Evolutionary conservation across 306 rosid species (phyloP), one percentile per base, ranked within the genome.

Genomic region (Lathyrus oleraceus): DNA sequence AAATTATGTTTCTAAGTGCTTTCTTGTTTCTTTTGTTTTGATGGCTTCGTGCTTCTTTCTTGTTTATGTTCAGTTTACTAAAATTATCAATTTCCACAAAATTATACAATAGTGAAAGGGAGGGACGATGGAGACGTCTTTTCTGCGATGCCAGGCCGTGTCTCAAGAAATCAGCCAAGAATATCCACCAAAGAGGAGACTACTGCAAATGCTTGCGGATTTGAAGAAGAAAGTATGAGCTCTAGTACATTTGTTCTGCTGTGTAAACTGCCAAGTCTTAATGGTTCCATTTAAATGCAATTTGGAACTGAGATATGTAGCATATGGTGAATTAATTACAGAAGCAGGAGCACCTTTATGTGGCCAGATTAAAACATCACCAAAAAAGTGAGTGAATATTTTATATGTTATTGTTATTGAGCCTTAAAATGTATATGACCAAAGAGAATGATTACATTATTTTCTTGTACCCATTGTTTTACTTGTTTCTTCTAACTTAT

Each of bases 211-310:
- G 69, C 77, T 76, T 76, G 57, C 28, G 75, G 81, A 61, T 44
- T 68, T 77, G 81, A 80, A 77, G 87, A 88, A 77, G 64, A 82
- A 80, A 78, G 98, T 90, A 87, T 25, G 89, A 74, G 73, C 49
- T 84, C 69, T 79, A 57, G 61, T 63, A 66, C 76, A 60, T 79
- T 69, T 75, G 6, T 36, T n/a, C 70, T 54, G 66, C 35, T 13
- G 58, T 67, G 51, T 76, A 67, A 45, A 43, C 59, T 69, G 61
- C 73, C 42, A 53, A 67, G 62, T 81, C 40, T 72, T 63, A 30
- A 39, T 64, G 17, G 32, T 68, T 59, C 61, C 40, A 5, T 54
- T 62, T 52, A 17, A 67, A 67, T 35, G 49, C 14, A 61, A 52
- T 36, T 54, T 70, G 64, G 63, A 70, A 70, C 70, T 59, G 32